Evolutionary conservation across 2,329 filamentous ascomycete genomes (phyloP), one percentile per base, ranked within the genome.

Genomic region (Stachybotrys echinatus): DNA sequence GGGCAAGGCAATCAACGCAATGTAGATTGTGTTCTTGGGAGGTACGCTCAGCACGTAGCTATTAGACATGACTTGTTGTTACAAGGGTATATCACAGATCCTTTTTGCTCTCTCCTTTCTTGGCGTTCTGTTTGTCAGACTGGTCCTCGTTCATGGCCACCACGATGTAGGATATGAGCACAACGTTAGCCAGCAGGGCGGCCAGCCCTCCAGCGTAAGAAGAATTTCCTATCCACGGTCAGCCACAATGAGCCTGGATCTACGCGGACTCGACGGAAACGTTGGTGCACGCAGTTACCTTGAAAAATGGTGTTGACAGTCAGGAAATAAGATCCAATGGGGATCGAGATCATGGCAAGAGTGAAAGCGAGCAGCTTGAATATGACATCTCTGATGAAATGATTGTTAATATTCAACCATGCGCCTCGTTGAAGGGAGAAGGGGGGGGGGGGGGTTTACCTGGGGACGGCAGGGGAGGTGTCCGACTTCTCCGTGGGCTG

Each of bases 141-240:
- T 80, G 73, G 62, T 97, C 94, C 67, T 99, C 94, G 53, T 80
- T 84, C 80, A 96, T 92, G 4, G 94, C 94, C 19, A 96, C 89
- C 50, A 96, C 73, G 42, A 97, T 83, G 68, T 97, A 99, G n/a
- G 80, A 84, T 50, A 97, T 80, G 47, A 99, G 74, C 4, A 99
- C 90, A 2, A 95, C 80, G 60, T 99, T 99, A 12, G 94, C 94
- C 66, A 95, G 84, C 47, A 97, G 72, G 19, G 94, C 94, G 2
- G 94, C 94, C 31, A 88, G 74, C 1, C 83, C 91, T 14, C 92
- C 94, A 4, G 92, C 90, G 60, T 84, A 92, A 2, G 92, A 95
- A 14, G 90, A 81, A 69, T 96, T 96, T 58, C 91, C 92, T 95
- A 45, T 20, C 5, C 12, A 27, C 20, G 48, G 50, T 45, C 38